Conservation (phyloP, 2,329 filamentous ascomycete species). For the Phyllosticta paracitricarpa region DNA sequence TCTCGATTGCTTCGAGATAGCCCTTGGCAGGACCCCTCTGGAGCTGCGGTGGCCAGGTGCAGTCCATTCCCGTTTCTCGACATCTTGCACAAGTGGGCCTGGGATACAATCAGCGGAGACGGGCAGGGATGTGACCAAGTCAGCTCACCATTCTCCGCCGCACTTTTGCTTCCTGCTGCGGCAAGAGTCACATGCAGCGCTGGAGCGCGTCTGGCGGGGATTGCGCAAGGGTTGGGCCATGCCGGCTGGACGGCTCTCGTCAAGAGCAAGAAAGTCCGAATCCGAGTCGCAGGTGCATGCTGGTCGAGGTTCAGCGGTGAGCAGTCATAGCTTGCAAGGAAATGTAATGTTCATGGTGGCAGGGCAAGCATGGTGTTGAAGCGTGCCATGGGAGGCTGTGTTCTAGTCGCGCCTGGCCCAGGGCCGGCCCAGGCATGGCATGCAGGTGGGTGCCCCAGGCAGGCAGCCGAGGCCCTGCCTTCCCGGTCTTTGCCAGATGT, state of each 20-base stretch:
- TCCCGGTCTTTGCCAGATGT: no score
- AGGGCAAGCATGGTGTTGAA: not conserved
- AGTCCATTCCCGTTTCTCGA: constrained; percentile 7
- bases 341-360: not conserved
- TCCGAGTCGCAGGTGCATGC: not conserved
- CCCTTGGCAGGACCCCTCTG: constrained; percentile 10
- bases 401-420: not conserved
- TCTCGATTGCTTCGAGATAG: constrained; percentile 9
- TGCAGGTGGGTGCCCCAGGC: no score
- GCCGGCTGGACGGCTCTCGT: not conserved
- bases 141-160: constrained; percentile 10
- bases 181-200: constrained; percentile 9
- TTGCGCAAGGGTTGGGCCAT: constrained; percentile 7
- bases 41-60: constrained; percentile 8
- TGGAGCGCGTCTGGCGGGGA: constrained; percentile 8
- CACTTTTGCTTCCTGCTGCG: constrained; percentile 10
- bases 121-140: not conserved
- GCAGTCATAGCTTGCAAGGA: not conserved
- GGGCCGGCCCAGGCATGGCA: no score
- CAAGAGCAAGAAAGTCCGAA: not conserved
- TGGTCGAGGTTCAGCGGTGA: not conserved
- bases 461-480: no score
- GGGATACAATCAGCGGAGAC: not conserved
- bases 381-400: not conserved
- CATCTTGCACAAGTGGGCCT: constrained; percentile 9